Base-by-base conservation (phyloP, 2,329 filamentous ascomycete genomes). In the Hypoxylon sp. region DNA sequence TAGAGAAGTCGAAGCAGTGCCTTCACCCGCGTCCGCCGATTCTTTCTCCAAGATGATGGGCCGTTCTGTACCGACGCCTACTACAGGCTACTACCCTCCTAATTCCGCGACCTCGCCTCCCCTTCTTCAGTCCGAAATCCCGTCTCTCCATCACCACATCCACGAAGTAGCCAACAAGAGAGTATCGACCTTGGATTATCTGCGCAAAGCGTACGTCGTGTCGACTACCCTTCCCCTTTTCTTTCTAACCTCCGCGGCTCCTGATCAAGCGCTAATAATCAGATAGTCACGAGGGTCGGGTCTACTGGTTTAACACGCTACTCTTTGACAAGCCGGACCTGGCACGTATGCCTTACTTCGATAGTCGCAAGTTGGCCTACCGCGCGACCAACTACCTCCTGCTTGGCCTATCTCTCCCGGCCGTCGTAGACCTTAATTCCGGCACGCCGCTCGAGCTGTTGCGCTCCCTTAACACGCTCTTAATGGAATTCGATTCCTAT, bases 271-370 rank as follows among this genome's bases (percentile, higher is more conserved):
- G 18, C 33, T 27, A 24, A 33, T 6, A 48, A 18, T 37, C 4
- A 50, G n/a, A 48, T 72, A 96, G 92, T 23, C 93, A 99, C 72
- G 92, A 97, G 77, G 93, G 94, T 59, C 88, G 92, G 56, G 88
- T 97, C 37, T 98, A 96, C 79, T 98, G 95, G 93, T 97, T 98
- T 81, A 97, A 97, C 77, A 97, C 95, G 0, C 86, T 97, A 59
- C 89, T 96, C 70, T 97, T 97, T 76, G 91, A 92, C 64, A 90
- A 91, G 69, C 75, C 85, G 24, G 92, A 97, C 74, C 82, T 98
- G 27, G 79, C 84, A 48, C 88, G 88, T 70, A 88, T 97, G 79
- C 88, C 94, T 41, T 96, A 92, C 72, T 94, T 96, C 72, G 90
- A 96, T 57, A 79, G 86, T 3, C 87, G 90, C 63, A 95, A 94